Base-by-base conservation (phyloP, 257 asterid species). In the Nicotiana obtusifolia region DNA sequence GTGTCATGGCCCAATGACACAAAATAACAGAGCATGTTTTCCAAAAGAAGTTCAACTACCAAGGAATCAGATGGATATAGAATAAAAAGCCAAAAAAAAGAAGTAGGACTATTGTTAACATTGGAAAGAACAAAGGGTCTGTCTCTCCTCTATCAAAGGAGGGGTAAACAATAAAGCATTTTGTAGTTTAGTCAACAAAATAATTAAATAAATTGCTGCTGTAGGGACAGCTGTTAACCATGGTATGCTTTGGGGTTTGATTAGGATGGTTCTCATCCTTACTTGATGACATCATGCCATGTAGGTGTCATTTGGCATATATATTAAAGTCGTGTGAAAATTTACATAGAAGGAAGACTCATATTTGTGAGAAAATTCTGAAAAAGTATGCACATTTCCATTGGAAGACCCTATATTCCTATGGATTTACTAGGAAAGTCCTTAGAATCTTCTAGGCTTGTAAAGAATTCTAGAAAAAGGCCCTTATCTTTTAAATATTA, bases 1-100 rank as follows among this genome's bases (percentile, higher is more conserved):
- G 53, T 77, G 54, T 81, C 88, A 84, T 87, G 95, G 92, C 86
- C 87, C 91, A 84, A 80, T 77, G 17, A 77, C 68, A 15, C 69
- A 49, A 59, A 31, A 41, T 33, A 20, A 77, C 11, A 41, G 60
- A 68, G 65, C 56, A 54, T 26, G 52, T 20, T 68, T 67, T 69
- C 28, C 7, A 13, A 56, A 53, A 69, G 22, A 76, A 57, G 84
- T 79, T 24, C 82, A 80, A 79, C 81, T 62, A 81, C 52, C 31
- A 47, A 67, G 67, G 79, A 41, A 78, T 33, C 53, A 15, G 30
- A 28, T 17, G 65, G 35, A 54, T 28, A 24, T 49, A 49, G 64
- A 59, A 56, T 7, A 30, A 66, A 81, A 65, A 53, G 7, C 2
- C 19, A 33, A 67, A 5, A 44, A 17, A 26, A 33, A 26, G 3